Base-by-base conservation (phyloP, 2,329 filamentous ascomycete genomes). In the Coniochaeta prunicola region DNA sequence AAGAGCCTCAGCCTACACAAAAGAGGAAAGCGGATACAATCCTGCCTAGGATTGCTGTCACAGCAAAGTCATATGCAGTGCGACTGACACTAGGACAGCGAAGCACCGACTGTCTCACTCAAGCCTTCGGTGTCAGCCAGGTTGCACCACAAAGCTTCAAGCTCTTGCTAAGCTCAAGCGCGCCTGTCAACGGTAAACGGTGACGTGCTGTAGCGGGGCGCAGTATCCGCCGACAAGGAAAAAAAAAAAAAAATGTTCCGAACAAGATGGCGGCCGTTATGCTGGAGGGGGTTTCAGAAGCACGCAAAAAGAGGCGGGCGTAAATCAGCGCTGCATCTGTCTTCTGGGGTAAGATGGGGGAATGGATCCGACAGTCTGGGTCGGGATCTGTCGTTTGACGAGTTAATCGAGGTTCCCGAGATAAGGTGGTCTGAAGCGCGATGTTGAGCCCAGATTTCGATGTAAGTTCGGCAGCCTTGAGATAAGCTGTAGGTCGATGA, bases 401-500 rank as follows among this genome's bases (percentile, higher is more conserved):
- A 60, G 28, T 33, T 36, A 59, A 59, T 57, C 58, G 57, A 45
- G 53, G 58, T 59, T 62, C 57, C 54, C 56, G 59, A 58, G 53
- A 58, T 59, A 57, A 57, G 57, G 56, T 53, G 38, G 48, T 21
- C 24, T 40, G 38, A 55, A 17, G 53, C 53, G 28, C n/a, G 28
- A 64, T 67, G 65, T 67, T 36, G 53, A 55, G 53, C 53, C 53
- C 66, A 64, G 64, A 65, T 66, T 65, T 67, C 65, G 65, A 67
- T 34, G 33, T 50, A 15, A 61, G 60, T 62, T 50, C 60, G 60
- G 64, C 61, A 68, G 63, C 66, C 62, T 65, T 67, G 65, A 71
- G 71, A 74, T 71, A 71, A 73, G 70, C 65, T 65, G 68, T 68
- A 68, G 63, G 66, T 66, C 68, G 66, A 65, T 73, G 70, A 74